phyloP scores from a whole-genome alignment of 83 land plant genomes.

The Picea abies region DNA sequence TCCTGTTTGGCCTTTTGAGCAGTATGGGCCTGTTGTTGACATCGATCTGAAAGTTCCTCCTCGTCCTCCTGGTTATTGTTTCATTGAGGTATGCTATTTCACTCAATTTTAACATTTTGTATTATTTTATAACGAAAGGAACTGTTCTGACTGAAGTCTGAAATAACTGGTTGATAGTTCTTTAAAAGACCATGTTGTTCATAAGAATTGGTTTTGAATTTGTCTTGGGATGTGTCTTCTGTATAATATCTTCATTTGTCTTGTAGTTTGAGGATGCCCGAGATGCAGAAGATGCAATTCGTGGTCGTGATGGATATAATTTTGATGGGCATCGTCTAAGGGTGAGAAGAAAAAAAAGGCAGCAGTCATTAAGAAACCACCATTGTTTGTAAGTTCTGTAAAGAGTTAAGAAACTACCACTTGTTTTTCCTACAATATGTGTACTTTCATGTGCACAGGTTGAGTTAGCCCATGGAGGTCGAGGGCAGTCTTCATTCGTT shows the following conservation, averaged over 20 bases:
- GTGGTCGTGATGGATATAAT: conserved; percentile 95
- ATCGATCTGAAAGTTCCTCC: conserved; percentile 97
- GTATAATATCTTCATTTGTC: conserved; percentile 5
- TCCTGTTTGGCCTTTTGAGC: conserved; percentile 11
- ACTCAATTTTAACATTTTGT: neutral
- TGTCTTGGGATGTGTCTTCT: neutral
- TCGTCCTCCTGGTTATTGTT: conserved; percentile 96
- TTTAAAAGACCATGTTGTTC: neutral
- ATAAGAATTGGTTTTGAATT: neutral
- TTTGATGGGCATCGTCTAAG: conserved; percentile 84
- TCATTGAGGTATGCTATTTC: conserved; percentile 69
- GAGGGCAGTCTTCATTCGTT: conserved; percentile 82
- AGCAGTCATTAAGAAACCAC: neutral
- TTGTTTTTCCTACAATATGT: neutral
- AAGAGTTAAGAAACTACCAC: neutral
- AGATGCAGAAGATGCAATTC: conserved; percentile 96
- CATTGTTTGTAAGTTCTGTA: neutral
- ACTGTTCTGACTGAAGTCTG: neutral
- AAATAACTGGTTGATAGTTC: neutral
- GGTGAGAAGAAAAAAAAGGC: conserved; percentile 30
- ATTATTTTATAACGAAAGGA: neutral
- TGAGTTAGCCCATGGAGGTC: conserved; percentile 95
- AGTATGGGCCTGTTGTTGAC: conserved; percentile 78
- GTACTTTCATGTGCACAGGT: conserved; percentile 39
- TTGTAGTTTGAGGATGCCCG: conserved; percentile 87